Evolutionary conservation across 768 basidiomycete species (phyloP), one percentile per base, ranked within the genome.

Genomic region (Lactifluus subvellereus): DNA sequence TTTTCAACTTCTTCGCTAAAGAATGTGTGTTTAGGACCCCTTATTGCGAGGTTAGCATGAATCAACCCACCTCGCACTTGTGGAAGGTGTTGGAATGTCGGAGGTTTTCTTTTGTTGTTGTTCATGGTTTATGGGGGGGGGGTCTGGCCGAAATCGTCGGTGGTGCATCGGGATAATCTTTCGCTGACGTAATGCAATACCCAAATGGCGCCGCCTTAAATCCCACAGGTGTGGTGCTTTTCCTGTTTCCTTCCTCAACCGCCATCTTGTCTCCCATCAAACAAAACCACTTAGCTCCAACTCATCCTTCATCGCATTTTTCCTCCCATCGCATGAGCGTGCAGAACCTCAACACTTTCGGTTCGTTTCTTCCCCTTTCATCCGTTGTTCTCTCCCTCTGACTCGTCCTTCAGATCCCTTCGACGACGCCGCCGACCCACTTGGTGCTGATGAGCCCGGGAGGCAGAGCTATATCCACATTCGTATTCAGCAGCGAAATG

Each of bases 401-500:
- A 69, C 69, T 67, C 66, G 56, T 69, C 68, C 48, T 27, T 27
- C 66, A 94, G 94, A 96, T 84, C 94, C 94, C 80, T 96, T 96
- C 82, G 91, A 90, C 80, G 94, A 94, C 78, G 90, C 91, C 77
- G 89, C 86, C 71, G 91, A 92, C 70, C 86, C 87, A 72, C 88
- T 91, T 72, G 84, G 78, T 74, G 80, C 80, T 71, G 82, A 74
- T 72, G 86, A 90, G 80, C 88, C 91, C 71, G 89, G 88, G 69
- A 85, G 86, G 74, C 77, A 84, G 71, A 85, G 91, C 74, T 88
- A 92, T 75, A 90, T 95, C 74, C 93, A 95, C 75, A 91, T 96
- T 73, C 93, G 97, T 80, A 91, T 99, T 71, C 97, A 99, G 77
- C 97, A 99, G 77, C 85, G 97, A 73, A 99, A 98, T 84, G 97